Evolutionary conservation across 1,139 yeast genomes (phyloP).

Genomic region (Kurtzmaniella natalensis): DNA sequence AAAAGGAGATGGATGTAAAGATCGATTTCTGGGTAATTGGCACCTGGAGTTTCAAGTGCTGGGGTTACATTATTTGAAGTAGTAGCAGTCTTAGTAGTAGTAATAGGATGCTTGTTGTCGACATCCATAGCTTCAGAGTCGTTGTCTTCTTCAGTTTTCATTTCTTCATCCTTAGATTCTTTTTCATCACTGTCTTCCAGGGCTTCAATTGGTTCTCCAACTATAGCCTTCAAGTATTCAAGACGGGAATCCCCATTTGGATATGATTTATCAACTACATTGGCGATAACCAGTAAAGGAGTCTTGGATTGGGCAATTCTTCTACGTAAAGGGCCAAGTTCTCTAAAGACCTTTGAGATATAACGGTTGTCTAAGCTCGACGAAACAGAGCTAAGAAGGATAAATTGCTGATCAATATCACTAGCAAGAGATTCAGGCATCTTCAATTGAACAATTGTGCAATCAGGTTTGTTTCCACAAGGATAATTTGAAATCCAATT

Average conservation of each 20-base stretch:
- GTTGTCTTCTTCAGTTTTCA: too few species aligned
- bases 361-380: slow-evolving; percentile 80
- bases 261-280: slow-evolving; percentile 52
- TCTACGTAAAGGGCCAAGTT: slow-evolving; percentile 71
- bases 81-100: slow-evolving; percentile 2
- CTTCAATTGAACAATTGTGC: not conserved
- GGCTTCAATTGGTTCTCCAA: slow-evolving; percentile 14
- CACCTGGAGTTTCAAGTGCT: slow-evolving; percentile 21
- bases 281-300: slow-evolving; percentile 40
- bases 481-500: not conserved
- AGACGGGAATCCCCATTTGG: slow-evolving; percentile 42
- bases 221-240: slow-evolving; percentile 37
- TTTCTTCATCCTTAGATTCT: slow-evolving; percentile 20
- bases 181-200: slow-evolving; percentile 15
- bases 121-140: slow-evolving; percentile 18
- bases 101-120: slow-evolving; percentile 4
- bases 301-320: slow-evolving; percentile 40
- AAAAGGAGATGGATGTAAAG: slow-evolving; percentile 74
- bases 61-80: slow-evolving; percentile 13
- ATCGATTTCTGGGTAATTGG: slow-evolving; percentile 67
- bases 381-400: slow-evolving; percentile 65
- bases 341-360: slow-evolving; percentile 80
- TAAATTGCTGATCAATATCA: slow-evolving; percentile 52
- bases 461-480: not conserved
- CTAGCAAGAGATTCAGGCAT: slow-evolving; percentile 16